Evolutionary conservation across 768 basidiomycete species (phyloP).

Genomic region (Russula brevipes): DNA sequence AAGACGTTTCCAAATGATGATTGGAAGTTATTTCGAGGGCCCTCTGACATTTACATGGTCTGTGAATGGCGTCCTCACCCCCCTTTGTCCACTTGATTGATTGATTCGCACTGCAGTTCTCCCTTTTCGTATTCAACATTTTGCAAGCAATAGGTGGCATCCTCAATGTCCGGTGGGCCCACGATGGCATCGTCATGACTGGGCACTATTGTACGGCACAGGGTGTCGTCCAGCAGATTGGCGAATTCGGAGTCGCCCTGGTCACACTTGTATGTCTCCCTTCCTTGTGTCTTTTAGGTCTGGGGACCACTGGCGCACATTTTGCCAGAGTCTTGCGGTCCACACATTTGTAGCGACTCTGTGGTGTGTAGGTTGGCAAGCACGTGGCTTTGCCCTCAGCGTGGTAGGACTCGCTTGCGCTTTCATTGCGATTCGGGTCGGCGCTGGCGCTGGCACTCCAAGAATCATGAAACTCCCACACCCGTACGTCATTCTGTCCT

Average conservation of each 20-base stretch:
- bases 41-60: constrained; percentile 42
- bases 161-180: constrained; percentile 37
- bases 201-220: constrained; percentile 38
- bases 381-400: constrained; percentile 29
- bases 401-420: constrained; percentile 3
- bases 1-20: not conserved
- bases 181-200: constrained; percentile 32
- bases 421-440: constrained; percentile 34
- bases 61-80: not conserved
- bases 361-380: constrained; percentile 33
- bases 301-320: constrained; percentile 28
- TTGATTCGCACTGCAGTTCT: constrained; percentile 26
- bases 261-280: constrained; percentile 36
- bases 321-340: constrained; percentile 30
- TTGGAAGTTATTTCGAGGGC: constrained; percentile 32
- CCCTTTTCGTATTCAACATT: constrained; percentile 33
- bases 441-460: constrained; percentile 30
- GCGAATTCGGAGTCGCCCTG: constrained; percentile 40
- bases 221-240: constrained; percentile 38
- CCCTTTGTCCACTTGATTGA: not conserved
- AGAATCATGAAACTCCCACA: constrained; percentile 34
- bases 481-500: constrained; percentile 28
- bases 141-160: constrained; percentile 38
- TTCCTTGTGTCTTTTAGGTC: not conserved
- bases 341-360: constrained; percentile 39